A percentile compares a stretch with the other conserved stretches of the same genome.
These are phyloP conservation scores for Triadica sebifera DNA, from an alignment of 345 rosid genomes.

Conservation along the genomic window DNA sequence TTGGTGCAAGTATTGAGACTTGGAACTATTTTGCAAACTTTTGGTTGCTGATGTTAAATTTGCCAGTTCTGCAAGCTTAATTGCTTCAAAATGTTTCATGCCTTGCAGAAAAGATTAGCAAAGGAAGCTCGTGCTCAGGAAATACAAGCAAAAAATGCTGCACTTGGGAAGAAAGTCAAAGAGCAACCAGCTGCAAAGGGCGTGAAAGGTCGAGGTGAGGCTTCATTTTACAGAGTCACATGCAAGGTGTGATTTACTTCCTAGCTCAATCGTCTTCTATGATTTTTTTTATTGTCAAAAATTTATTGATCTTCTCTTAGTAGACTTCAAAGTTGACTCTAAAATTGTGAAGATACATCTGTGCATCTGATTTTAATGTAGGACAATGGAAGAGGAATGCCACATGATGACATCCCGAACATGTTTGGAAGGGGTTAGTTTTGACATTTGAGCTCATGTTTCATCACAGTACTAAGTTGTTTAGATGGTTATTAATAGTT, in stretches of 20 bases:
- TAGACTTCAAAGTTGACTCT: not conserved
- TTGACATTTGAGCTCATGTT: constrained; percentile 13
- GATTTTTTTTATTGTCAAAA: not conserved
- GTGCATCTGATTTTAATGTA: constrained; percentile 33
- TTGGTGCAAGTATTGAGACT: not conserved
- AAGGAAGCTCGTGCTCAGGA: constrained; percentile 86
- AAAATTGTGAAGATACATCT: constrained; percentile 4
- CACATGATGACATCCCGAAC: constrained; percentile 99
- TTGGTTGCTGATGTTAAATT: not conserved
- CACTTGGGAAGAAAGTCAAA: constrained; percentile 72
- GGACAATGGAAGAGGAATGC: constrained; percentile 99
- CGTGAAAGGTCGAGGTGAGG: constrained; percentile 84
- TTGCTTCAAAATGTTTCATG: constrained; percentile 11
- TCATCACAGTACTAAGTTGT: not conserved
- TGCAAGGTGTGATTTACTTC: constrained; percentile 68
- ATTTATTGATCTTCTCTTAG: constrained; percentile 8
- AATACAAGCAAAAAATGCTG: constrained; percentile 75
- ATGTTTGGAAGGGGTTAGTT: constrained; percentile 89
- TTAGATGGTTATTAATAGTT: not conserved
- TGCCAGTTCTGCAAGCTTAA: not conserved
- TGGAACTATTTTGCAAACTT: not conserved
- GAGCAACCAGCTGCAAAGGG: constrained; percentile 63
- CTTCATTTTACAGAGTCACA: constrained; percentile 86
- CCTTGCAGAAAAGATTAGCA: constrained; percentile 74
- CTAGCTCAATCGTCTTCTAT: constrained; percentile 9